Percentiles rank a stretch among this genome's conserved stretches.
phyloP scores from a whole-genome alignment of 83 land plant species.

The Picea abies region DNA sequence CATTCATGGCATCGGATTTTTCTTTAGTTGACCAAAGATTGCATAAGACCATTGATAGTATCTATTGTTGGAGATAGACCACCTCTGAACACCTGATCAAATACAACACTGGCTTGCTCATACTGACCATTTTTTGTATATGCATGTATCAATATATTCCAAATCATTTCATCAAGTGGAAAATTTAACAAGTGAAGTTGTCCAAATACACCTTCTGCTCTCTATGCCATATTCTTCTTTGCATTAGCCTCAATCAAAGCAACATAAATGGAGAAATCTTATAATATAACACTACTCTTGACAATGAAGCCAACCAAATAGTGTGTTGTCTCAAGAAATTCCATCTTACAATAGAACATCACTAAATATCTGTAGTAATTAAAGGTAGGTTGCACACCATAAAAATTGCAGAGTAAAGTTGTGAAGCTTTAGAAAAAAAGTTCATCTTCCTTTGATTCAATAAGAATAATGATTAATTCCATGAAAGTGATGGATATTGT shows the following conservation, averaged over 20 bases:
- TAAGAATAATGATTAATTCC: slow-evolving; percentile 46
- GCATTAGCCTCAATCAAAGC: slow-evolving; percentile 63
- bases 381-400: slow-evolving; percentile 40
- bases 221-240: slow-evolving; percentile 55
- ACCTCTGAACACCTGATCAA: slow-evolving; percentile 61
- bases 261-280: slow-evolving; percentile 32
- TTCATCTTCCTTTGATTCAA: slow-evolving; percentile 42
- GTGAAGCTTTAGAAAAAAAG: slow-evolving; percentile 48
- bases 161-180: slow-evolving; percentile 46
- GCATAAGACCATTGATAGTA: slow-evolving; percentile 65
- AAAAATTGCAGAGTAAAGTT: slow-evolving; percentile 55
- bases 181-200: slow-evolving; percentile 30
- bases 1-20: no score
- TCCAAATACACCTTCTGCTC: slow-evolving; percentile 69
- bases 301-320: slow-evolving; percentile 37
- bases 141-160: slow-evolving; percentile 74
- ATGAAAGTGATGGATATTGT: slow-evolving; percentile 19
- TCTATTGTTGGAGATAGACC: slow-evolving; percentile 68
- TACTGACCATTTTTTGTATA: slow-evolving; percentile 75
- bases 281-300: slow-evolving; percentile 22
- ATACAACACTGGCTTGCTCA: slow-evolving; percentile 67
- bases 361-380: slow-evolving; percentile 31
- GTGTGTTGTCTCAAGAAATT: slow-evolving; percentile 46
- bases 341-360: slow-evolving; percentile 50
- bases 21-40: slow-evolving; percentile 47